Evolutionary conservation across 495 filamentous ascomycete genomes (phyloP).

Genomic region (Cercophora samala): DNA sequence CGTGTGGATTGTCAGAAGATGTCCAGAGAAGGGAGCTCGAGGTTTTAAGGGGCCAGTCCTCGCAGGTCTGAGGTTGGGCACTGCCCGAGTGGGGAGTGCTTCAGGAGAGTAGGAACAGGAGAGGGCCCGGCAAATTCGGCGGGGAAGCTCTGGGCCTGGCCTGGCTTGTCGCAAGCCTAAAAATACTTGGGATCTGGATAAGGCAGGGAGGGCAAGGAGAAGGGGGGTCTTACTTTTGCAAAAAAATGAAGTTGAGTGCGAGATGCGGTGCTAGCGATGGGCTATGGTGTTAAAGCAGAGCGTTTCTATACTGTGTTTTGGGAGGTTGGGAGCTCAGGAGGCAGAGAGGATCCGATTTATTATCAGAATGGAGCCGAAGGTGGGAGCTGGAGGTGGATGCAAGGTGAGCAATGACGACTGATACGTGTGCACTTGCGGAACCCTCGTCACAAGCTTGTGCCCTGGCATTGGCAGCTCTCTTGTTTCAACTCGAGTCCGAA

Average conservation of each 20-base stretch:
- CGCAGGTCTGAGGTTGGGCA: conserved; percentile 3
- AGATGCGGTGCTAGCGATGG: neutral
- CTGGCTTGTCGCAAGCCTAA: neutral
- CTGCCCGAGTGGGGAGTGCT: neutral
- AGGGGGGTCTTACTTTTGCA: neutral
- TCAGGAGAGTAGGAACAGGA: neutral
- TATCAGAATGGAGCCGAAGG: conserved; percentile 8
- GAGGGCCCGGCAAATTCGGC: conserved; percentile 1
- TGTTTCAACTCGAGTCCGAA: conserved; percentile 2
- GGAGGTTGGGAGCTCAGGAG: conserved; percentile 10
- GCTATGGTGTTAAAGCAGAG: neutral
- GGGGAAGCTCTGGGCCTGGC: neutral
- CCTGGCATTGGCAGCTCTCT: conserved; percentile 15
- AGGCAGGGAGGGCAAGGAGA: neutral
- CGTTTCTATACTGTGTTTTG: conserved; percentile 2
- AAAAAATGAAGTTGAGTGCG: neutral
- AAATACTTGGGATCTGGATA: neutral
- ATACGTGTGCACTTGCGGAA: conserved; percentile 34
- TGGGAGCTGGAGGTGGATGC: conserved; percentile 18
- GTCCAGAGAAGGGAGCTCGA: neutral
- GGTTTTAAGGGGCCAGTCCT: neutral
- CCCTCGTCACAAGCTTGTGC: conserved; percentile 29
- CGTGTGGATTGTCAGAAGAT: conserved; percentile 7
- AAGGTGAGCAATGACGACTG: conserved; percentile 30
- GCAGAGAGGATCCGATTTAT: conserved; percentile 7